These are phyloP conservation scores for Phytophthora cryptogea DNA, from an alignment of 352 stramenopile genomes.

Conservation along the genomic window DNA sequence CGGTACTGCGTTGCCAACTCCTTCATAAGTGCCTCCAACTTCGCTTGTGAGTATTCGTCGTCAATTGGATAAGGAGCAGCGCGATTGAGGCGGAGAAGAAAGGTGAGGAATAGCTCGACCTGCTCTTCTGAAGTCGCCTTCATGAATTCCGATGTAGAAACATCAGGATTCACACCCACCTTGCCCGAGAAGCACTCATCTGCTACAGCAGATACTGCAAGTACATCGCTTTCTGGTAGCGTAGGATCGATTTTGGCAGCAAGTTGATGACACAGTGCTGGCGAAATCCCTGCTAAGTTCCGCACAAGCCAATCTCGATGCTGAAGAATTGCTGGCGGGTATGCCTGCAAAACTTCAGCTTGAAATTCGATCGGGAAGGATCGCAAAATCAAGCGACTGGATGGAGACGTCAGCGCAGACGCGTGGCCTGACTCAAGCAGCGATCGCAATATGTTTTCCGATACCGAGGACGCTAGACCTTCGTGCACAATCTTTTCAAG, in stretches of 20 bases:
- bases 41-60: constrained; percentile 47
- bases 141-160: constrained; percentile 59
- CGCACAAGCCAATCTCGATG: constrained; percentile 80
- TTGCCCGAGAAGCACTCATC: constrained; percentile 16
- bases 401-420: constrained; percentile 39
- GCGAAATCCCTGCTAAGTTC: constrained; percentile 48
- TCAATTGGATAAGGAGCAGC: constrained; percentile 8
- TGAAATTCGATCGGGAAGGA: constrained; percentile 55
- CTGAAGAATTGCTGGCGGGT: constrained; percentile 49
- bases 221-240: constrained; percentile 5
- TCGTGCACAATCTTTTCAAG: constrained; percentile 57
- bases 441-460: constrained; percentile 35
- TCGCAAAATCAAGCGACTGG: constrained; percentile 57
- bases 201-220: background rate
- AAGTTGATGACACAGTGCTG: constrained; percentile 40
- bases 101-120: constrained; percentile 77
- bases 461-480: constrained; percentile 52
- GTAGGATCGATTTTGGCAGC: constrained; percentile 52
- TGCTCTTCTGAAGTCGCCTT: constrained; percentile 47
- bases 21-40: constrained; percentile 60
- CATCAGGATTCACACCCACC: constrained; percentile 27
- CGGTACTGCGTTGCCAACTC: constrained; percentile 69
- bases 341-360: constrained; percentile 55
- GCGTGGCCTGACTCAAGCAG: constrained; percentile 52
- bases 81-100: constrained; percentile 66